Evolutionary conservation across 345 rosid genomes (phyloP).

Genomic region (Eucalyptus tenuipes): DNA sequence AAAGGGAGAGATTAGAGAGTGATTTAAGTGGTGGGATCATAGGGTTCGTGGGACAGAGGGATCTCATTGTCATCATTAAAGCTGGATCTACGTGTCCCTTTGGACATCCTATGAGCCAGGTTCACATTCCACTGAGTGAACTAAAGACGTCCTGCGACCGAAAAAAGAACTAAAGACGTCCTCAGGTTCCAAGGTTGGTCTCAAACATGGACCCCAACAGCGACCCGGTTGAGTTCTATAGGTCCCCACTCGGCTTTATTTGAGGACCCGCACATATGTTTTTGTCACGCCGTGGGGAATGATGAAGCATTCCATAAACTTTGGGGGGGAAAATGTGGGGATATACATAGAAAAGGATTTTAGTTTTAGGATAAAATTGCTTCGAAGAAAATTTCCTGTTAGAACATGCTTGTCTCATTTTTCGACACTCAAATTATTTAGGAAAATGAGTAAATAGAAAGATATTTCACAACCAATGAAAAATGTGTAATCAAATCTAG

Average conservation of each 20-base stretch:
- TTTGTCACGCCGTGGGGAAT: neutral
- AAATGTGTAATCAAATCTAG: neutral
- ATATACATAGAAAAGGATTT: neutral
- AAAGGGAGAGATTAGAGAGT: neutral
- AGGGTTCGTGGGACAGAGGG: slow-evolving; percentile 19
- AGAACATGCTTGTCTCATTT: neutral
- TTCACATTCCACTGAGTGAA: neutral
- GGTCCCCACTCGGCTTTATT: neutral
- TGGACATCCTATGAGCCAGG: neutral
- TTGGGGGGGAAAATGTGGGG: neutral
- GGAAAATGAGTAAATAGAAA: neutral
- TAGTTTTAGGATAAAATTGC: neutral
- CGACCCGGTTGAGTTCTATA: neutral
- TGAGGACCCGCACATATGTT: neutral
- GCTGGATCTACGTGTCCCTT: slow-evolving; percentile 5
- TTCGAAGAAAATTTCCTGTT: neutral
- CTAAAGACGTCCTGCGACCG: neutral
- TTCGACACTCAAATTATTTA: neutral
- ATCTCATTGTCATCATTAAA: slow-evolving; percentile 35
- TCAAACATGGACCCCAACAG: neutral
- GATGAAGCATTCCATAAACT: neutral
- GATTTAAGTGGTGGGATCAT: slow-evolving; percentile 3
- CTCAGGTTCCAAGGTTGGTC: neutral
- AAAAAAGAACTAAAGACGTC: neutral
- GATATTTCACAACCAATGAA: neutral